Evolutionary conservation across 139 green algal species (phyloP).

Genomic region (Ettlia oleoabundans): DNA sequence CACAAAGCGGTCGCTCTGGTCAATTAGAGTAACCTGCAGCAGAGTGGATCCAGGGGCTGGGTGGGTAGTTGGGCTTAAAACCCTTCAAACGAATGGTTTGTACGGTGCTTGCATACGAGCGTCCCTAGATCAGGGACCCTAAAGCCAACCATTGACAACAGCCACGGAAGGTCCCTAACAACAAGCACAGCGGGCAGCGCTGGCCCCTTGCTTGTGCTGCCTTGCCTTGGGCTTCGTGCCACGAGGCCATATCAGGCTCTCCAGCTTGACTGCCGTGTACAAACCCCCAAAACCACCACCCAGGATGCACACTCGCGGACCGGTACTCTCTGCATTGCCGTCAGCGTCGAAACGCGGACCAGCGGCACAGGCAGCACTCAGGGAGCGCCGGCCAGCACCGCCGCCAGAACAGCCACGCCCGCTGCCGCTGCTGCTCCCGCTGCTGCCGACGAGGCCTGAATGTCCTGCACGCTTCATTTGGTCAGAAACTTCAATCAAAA

Average conservation of each 20-base stretch:
- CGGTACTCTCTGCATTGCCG: slow-evolving; percentile 4
- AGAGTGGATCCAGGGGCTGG: no score
- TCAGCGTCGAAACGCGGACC: not conserved
- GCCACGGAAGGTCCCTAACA: no score
- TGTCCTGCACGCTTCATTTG: no score
- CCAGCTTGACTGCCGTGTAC: slow-evolving; percentile 94
- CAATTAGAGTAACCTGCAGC: slow-evolving; percentile 91
- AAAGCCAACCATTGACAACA: no score
- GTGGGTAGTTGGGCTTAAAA: no score
- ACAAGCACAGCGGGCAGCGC: no score
- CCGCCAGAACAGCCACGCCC: not conserved
- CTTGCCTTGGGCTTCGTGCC: slow-evolving; percentile 85
- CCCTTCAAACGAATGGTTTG: no score
- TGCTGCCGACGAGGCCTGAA: not conserved
- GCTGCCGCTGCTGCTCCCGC: not conserved
- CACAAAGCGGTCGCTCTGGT: slow-evolving; percentile 92
- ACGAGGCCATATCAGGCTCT: slow-evolving; percentile 88
- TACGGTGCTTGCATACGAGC: no score
- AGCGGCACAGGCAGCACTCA: not conserved
- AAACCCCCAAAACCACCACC: slow-evolving; percentile 98
- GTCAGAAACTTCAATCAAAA: no score
- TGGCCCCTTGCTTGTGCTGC: no score
- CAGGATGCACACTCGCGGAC: slow-evolving; percentile 88
- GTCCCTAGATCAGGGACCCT: no score
- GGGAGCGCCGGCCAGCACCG: not conserved